Percentiles rank a stretch among this genome's conserved stretches.
Conservation (phyloP, 1,284 basidiomycete genomes). For the Tilletia horrida region DNA sequence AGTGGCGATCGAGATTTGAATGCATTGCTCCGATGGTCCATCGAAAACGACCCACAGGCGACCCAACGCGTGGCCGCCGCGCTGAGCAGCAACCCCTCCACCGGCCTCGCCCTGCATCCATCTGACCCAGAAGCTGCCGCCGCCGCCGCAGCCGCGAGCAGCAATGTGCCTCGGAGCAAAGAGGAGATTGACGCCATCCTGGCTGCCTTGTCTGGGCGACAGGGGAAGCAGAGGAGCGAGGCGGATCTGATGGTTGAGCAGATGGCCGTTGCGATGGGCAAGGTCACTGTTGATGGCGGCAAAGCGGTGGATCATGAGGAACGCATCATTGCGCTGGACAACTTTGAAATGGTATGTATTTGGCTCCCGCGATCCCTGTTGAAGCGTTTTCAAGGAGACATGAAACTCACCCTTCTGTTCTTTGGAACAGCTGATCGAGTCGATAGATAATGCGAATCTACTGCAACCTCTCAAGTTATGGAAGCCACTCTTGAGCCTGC, state of each 20-base stretch:
- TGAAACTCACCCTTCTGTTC: constrained; percentile 19
- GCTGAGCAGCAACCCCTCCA: background rate
- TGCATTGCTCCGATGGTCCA: constrained; percentile 11
- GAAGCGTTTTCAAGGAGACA: background rate
- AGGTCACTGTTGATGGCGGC: constrained; percentile 19
- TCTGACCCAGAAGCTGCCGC: background rate
- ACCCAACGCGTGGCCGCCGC: background rate
- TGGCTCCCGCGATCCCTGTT: no score
- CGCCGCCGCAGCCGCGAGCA: background rate
- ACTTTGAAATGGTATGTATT: constrained; percentile 81
- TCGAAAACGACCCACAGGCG: constrained; percentile 14
- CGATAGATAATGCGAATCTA: constrained; percentile 94
- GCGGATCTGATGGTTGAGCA: constrained; percentile 54
- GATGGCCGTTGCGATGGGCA: constrained; percentile 42
- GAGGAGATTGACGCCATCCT: constrained; percentile 1
- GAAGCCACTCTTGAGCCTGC: constrained; percentile 71
- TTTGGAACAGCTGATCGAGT: constrained; percentile 75
- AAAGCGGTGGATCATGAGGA: constrained; percentile 25
- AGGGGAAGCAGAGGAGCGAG: constrained; percentile 54
- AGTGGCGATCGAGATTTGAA: constrained; percentile 1
- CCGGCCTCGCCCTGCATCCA: background rate
- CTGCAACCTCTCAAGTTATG: constrained; percentile 80
- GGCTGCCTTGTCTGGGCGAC: constrained; percentile 5
- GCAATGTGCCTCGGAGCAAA: constrained; percentile 1
- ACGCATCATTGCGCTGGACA: constrained; percentile 76